These are phyloP conservation scores for Rhodotorula taiwanensis DNA, from an alignment of 768 basidiomycete species.

Conservation along the genomic window DNA sequence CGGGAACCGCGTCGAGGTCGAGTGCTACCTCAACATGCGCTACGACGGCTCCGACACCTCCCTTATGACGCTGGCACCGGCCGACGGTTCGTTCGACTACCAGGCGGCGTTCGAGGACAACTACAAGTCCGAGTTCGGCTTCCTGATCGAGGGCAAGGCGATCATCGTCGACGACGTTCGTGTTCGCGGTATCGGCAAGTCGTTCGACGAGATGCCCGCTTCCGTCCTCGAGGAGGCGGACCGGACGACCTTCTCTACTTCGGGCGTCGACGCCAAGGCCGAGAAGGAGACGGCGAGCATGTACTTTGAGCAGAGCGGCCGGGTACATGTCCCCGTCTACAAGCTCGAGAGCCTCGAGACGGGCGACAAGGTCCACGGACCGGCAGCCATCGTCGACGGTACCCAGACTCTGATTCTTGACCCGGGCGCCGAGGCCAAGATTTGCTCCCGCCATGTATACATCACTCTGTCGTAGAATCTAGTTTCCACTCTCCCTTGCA, in stretches of 20 bases:
- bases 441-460: slow-evolving; percentile 21
- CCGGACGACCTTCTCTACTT: slow-evolving; percentile 49
- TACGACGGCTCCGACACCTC: slow-evolving; percentile 91
- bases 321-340: slow-evolving; percentile 75
- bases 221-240: slow-evolving; percentile 71
- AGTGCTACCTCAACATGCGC: slow-evolving; percentile 53
- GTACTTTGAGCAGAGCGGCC: slow-evolving; percentile 73
- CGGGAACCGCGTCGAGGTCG: slow-evolving; percentile 61
- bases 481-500: neutral
- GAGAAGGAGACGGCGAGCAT: slow-evolving; percentile 49
- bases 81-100: slow-evolving; percentile 56
- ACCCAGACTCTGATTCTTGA: slow-evolving; percentile 85
- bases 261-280: slow-evolving; percentile 39
- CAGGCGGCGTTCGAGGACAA: slow-evolving; percentile 68
- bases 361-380: slow-evolving; percentile 70
- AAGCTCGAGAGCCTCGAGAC: slow-evolving; percentile 58
- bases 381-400: slow-evolving; percentile 88
- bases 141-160: slow-evolving; percentile 72
- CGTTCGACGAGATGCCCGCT: slow-evolving; percentile 69
- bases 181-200: slow-evolving; percentile 86
- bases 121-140: slow-evolving; percentile 75
- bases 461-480: neutral
- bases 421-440: slow-evolving; percentile 24
- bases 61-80: slow-evolving; percentile 62
- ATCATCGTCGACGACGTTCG: slow-evolving; percentile 82